phyloP scores from a whole-genome alignment of 2,329 filamentous ascomycete species.

The Diaporthe vexans region DNA sequence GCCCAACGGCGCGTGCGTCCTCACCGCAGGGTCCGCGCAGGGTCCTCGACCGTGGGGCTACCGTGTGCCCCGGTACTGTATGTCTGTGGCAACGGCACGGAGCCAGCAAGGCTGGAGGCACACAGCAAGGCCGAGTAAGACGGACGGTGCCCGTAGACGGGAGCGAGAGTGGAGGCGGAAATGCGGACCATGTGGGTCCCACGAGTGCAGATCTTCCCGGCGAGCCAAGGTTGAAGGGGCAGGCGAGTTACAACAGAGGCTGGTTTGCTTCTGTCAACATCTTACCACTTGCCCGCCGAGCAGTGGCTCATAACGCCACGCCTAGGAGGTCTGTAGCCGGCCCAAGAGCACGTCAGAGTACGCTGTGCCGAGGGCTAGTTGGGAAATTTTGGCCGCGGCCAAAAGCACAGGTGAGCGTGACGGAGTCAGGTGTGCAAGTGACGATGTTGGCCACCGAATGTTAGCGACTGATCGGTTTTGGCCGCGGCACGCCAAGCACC shows the following conservation, averaged over 20 bases:
- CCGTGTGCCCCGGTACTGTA: slow-evolving; percentile 19
- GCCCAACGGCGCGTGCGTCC: slow-evolving; percentile 27
- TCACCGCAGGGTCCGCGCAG: slow-evolving; percentile 29
- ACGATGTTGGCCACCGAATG: slow-evolving; percentile 10
- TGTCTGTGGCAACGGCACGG: slow-evolving; percentile 14
- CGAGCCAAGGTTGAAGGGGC: slow-evolving; percentile 11
- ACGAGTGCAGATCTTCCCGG: slow-evolving; percentile 38
- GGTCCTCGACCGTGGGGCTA: slow-evolving; percentile 25
- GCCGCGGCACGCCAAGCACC: slow-evolving; percentile 14
- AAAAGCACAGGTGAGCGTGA: slow-evolving; percentile 9
- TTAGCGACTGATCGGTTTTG: slow-evolving; percentile 21
- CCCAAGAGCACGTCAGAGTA: background rate
- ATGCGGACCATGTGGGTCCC: slow-evolving; percentile 37
- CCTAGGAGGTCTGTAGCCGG: background rate
- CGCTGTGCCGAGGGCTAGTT: background rate
- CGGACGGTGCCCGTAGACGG: slow-evolving; percentile 41
- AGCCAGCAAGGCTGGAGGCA: slow-evolving; percentile 27
- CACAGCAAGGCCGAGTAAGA: slow-evolving; percentile 13
- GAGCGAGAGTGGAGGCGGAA: slow-evolving; percentile 12
- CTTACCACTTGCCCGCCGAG: slow-evolving; percentile 23
- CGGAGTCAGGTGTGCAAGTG: background rate
- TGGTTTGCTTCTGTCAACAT: slow-evolving; percentile 11
- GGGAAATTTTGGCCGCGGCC: background rate
- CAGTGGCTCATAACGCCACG: background rate
- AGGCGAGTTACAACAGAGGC: background rate